Conservation (phyloP, 345 rosid genomes). For the Linum usitatissimum region DNA sequence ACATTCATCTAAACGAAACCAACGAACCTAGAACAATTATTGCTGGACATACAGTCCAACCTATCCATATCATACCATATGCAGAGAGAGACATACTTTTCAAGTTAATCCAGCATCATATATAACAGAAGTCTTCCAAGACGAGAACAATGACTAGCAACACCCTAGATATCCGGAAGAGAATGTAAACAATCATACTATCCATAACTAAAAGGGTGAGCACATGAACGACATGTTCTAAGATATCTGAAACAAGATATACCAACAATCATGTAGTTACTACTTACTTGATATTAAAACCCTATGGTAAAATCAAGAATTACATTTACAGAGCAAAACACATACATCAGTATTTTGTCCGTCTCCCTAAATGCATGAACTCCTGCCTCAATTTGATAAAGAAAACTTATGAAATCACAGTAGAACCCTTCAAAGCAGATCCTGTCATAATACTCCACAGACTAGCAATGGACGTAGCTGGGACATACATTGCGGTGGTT, state of each 20-base stretch:
- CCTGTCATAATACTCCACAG: background rate
- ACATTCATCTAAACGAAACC: background rate
- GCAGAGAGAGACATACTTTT: background rate
- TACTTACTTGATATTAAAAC: background rate
- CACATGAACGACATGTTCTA: background rate
- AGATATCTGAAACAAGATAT: background rate
- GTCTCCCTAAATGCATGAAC: background rate
- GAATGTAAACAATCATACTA: background rate
- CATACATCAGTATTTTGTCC: background rate
- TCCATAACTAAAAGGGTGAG: background rate
- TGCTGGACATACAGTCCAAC: no score
- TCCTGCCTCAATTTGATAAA: background rate
- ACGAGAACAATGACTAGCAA: background rate
- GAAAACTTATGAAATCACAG: background rate
- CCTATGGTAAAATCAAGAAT: background rate
- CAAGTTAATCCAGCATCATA: background rate
- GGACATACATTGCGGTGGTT: background rate
- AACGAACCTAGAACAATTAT: no score
- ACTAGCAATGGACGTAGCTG: background rate
- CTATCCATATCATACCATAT: background rate
- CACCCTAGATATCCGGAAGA: background rate
- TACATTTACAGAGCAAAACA: background rate
- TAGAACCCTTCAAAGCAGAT: background rate
- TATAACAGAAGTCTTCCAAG: background rate
- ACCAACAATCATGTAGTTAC: background rate